These are phyloP conservation scores for Candida pseudocylindracea DNA, from an alignment of 1,139 yeast genomes.

Conservation along the genomic window DNA sequence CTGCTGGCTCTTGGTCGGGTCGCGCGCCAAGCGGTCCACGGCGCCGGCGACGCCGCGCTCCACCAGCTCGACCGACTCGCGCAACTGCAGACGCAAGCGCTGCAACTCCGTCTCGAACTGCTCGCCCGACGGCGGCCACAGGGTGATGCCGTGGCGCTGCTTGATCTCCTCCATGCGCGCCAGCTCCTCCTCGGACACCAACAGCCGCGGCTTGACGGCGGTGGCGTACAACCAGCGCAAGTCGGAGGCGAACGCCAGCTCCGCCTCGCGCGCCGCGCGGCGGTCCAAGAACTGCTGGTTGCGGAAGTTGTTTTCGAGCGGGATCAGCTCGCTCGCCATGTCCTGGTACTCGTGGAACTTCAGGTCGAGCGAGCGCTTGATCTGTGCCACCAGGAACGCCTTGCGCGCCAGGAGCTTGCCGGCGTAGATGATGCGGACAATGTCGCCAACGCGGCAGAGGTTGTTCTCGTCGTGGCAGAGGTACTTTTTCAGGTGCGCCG, in stretches of 20 bases:
- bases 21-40: no score
- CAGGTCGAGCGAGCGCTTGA: slow-evolving; percentile 74
- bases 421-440: slow-evolving; percentile 80
- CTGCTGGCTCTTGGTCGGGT: no score
- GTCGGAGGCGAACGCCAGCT: neutral
- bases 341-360: slow-evolving; percentile 67
- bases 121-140: slow-evolving; percentile 25
- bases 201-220: no score
- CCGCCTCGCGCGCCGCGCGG: slow-evolving; percentile 14
- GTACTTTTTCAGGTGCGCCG: slow-evolving; percentile 60
- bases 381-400: slow-evolving; percentile 85
- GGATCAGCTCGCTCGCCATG: slow-evolving; percentile 46
- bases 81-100: no score
- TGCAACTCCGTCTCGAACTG: no score
- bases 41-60: no score
- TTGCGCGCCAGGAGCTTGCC: slow-evolving; percentile 72
- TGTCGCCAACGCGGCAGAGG: slow-evolving; percentile 83
- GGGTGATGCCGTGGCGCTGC: slow-evolving; percentile 26
- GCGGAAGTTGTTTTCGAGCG: slow-evolving; percentile 33
- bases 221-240: neutral
- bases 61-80: no score
- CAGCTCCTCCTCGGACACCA: no score
- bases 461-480: slow-evolving; percentile 88
- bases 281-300: slow-evolving; percentile 24
- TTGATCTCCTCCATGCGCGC: slow-evolving; percentile 16